phyloP scores from a whole-genome alignment of 768 basidiomycete genomes.

The Terana coerulea region DNA sequence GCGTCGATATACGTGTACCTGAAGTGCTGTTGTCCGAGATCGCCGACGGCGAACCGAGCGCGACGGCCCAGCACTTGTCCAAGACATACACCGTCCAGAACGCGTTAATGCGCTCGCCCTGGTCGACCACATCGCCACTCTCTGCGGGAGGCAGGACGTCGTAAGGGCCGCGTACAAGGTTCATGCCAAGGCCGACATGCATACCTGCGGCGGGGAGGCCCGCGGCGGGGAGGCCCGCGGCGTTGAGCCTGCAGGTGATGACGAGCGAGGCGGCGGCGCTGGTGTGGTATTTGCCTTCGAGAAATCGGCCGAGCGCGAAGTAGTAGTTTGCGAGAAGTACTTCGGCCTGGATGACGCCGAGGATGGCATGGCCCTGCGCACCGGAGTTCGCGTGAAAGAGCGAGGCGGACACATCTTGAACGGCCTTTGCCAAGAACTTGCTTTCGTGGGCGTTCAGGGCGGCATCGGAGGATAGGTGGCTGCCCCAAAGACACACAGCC shows the following conservation, averaged over 20 bases:
- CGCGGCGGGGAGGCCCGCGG: neutral
- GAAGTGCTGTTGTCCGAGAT: conserved; percentile 12
- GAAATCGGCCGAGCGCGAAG: conserved; percentile 23
- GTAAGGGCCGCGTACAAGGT: conserved; percentile 2
- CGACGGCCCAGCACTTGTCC: conserved; percentile 23
- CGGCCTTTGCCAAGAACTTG: conserved; percentile 43
- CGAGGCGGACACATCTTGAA: conserved; percentile 44
- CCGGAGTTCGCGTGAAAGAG: conserved; percentile 14
- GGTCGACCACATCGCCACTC: conserved; percentile 16
- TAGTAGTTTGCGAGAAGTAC: conserved; percentile 30
- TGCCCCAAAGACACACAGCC: conserved; percentile 35
- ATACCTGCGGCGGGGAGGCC: neutral
- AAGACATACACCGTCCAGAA: conserved; percentile 25
- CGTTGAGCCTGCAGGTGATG: conserved; percentile 26
- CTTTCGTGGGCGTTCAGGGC: conserved; percentile 27
- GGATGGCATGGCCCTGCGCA: conserved; percentile 33
- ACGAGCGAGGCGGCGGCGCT: conserved; percentile 28
- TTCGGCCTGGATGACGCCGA: conserved; percentile 30
- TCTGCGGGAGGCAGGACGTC: neutral
- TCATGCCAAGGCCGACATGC: neutral
- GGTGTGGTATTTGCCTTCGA: conserved; percentile 29
- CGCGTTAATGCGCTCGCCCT: conserved; percentile 23
- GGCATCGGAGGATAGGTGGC: conserved; percentile 22
- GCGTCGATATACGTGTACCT: conserved; percentile 18
- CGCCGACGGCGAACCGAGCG: conserved; percentile 17